A percentile compares a stretch with the other conserved stretches of the same genome.
Conservation (phyloP, 164 flowering plant genomes). For the Nymphaea thermarum region DNA sequence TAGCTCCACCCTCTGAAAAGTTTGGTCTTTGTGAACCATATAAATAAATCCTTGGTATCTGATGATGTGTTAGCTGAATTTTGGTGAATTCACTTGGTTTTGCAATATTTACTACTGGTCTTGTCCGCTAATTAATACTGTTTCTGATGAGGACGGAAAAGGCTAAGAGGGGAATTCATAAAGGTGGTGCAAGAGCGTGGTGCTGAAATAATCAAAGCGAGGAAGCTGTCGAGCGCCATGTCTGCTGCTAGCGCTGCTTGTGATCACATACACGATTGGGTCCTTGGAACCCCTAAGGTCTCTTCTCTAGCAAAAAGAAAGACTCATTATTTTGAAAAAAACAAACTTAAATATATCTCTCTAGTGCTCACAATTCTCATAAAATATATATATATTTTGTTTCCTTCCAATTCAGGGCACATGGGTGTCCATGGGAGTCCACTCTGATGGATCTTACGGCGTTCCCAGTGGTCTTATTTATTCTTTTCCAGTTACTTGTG, state of each 20-base stretch:
- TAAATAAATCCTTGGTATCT: no score
- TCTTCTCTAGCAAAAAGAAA: not conserved
- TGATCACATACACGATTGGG: conserved; percentile 86
- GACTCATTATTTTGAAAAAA: not conserved
- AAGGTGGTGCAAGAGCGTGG: conserved; percentile 72
- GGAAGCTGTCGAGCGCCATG: conserved; percentile 79
- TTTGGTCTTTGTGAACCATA: no score
- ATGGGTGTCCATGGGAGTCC: conserved; percentile 94
- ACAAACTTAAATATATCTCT: not conserved
- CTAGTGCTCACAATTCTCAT: not conserved
- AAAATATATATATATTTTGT: not conserved
- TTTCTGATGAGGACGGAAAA: conserved; percentile 2
- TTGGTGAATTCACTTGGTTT: no score
- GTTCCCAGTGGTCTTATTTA: conserved; percentile 62
- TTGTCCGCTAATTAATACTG: no score
- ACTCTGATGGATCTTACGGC: conserved; percentile 84
- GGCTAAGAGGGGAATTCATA: conserved; percentile 68
- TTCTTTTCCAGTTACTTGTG: conserved; percentile 87
- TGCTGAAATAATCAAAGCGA: conserved; percentile 67
- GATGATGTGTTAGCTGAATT: no score
- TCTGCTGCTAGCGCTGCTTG: conserved; percentile 92
- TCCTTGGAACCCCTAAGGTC: conserved; percentile 79
- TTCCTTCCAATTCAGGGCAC: conserved; percentile 43
- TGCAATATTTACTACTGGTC: no score
- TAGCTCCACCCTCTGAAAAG: no score